Evolutionary conservation across 495 filamentous ascomycete species (phyloP).

Genomic region (Aspergillus leporis): DNA sequence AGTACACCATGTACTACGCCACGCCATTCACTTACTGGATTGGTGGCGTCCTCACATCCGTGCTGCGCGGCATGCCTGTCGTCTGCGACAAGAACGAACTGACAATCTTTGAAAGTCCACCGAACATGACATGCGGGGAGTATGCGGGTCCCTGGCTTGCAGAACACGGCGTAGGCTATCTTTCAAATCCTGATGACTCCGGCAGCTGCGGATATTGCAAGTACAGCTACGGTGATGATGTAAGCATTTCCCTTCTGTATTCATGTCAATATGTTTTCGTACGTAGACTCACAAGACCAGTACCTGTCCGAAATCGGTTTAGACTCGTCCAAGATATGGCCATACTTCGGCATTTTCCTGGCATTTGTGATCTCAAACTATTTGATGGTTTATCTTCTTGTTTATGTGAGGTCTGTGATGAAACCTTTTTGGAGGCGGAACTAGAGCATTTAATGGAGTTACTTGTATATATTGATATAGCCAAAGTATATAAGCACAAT

Average conservation of each 20-base stretch:
- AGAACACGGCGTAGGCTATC: conserved; percentile 64
- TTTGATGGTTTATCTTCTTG: conserved; percentile 60
- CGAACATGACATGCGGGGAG: conserved; percentile 62
- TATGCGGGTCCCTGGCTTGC: conserved; percentile 71
- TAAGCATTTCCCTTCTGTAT: conserved; percentile 29
- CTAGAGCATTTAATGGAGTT: conserved; percentile 2
- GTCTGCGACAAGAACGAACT: conserved; percentile 59
- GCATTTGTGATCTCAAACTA: conserved; percentile 71
- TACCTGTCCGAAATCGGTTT: conserved; percentile 67
- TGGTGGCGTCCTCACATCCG: conserved; percentile 71
- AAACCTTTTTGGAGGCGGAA: conserved; percentile 31
- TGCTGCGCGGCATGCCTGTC: conserved; percentile 63
- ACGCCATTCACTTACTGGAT: conserved; percentile 87
- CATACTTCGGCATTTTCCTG: conserved; percentile 72
- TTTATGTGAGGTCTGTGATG: conserved; percentile 41
- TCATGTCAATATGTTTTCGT: background rate
- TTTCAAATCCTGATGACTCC: conserved; percentile 42
- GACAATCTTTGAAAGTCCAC: conserved; percentile 62
- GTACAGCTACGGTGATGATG: conserved; percentile 58
- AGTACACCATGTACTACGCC: conserved; percentile 74
- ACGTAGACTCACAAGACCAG: conserved; percentile 31
- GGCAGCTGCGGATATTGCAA: conserved; percentile 59
- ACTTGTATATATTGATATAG: background rate
- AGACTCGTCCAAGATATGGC: conserved; percentile 59
- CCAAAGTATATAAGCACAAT: background rate